Base-by-base conservation (phyloP, 129 eudicot species). In the Tanacetum coccineum region DNA sequence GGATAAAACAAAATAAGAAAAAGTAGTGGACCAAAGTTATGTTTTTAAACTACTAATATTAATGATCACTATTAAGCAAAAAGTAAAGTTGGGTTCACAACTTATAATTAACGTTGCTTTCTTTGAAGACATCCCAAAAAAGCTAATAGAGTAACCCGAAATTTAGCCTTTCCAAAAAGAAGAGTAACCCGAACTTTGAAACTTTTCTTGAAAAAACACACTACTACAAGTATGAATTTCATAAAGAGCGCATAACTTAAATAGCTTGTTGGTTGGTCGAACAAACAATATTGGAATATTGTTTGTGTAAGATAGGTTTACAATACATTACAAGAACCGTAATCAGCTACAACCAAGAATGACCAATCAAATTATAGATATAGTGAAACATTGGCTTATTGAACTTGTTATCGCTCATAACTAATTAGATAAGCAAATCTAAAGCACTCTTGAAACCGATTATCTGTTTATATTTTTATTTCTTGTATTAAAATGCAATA, bases 31-130 rank as follows among this genome's bases (percentile, higher is more conserved):
- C 53, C 26, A 36, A 25, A 58, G 10, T n/a, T 13, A 70, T 22
- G 66, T 22, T 56, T 22, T 57, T 36, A 36, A 6, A 36, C 42
- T 36, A 36, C 9, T 3, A 44, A 47, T 21, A 53, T 13, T 68
- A 26, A 68, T 21, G 50, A 54, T 54, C 5, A 55, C 54, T 3
- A 54, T 20, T 25, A 66, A 32, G 40, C 45, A 26, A n/a, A 59
- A 55, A 39, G 17, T n/a, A 52, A 52, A 64, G 22, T 64, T 42
- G 56, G 42, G 28, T 14, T 46, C 55, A 46, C 13, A 64, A 67
- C 10, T 20, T 36, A 30, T 13, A n/a, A 30, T 1, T 14, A 28
- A 36, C 36, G 4, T 36, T 36, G 52, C 25, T 68, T 68, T 30
- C 49, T 22, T 60, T 60, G 15, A 36, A 30, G 58, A 51, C n/a